phyloP scores from a whole-genome alignment of 352 stramenopile genomes.

The Phytophthora sp. region DNA sequence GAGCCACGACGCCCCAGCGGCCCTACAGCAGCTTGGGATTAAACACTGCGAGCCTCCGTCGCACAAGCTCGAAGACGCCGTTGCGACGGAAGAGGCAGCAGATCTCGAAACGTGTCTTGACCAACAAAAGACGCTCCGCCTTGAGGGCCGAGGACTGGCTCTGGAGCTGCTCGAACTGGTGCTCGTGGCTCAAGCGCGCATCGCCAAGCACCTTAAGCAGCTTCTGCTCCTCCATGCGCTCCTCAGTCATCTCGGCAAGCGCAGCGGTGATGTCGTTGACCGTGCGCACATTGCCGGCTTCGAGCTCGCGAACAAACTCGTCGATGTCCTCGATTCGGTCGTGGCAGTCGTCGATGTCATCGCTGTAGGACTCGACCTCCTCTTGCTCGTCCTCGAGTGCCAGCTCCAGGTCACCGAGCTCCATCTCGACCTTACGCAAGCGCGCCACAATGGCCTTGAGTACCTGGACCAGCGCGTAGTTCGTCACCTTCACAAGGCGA shows the following conservation, averaged over 20 bases:
- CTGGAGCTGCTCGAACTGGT: constrained; percentile 37
- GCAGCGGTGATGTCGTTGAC: constrained; percentile 40
- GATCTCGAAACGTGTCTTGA: constrained; percentile 45
- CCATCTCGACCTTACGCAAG: constrained; percentile 40
- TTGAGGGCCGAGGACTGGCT: constrained; percentile 33
- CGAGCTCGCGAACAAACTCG: constrained; percentile 47
- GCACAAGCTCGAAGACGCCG: constrained; percentile 49
- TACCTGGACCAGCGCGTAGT: constrained; percentile 49
- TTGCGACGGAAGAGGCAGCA: constrained; percentile 51
- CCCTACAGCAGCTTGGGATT: constrained; percentile 43
- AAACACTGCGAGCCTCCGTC: constrained; percentile 38
- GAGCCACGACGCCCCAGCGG: background rate
- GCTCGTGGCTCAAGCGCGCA: constrained; percentile 41
- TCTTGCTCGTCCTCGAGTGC: constrained; percentile 47
- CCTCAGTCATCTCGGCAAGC: constrained; percentile 43
- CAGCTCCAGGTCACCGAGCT: constrained; percentile 41
- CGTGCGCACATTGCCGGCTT: constrained; percentile 37
- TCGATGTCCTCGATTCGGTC: constrained; percentile 52
- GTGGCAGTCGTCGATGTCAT: constrained; percentile 53
- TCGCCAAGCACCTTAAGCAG: constrained; percentile 44
- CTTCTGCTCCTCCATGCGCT: constrained; percentile 48
- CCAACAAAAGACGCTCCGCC: constrained; percentile 37
- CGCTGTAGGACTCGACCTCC: constrained; percentile 47
- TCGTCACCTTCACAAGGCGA: constrained; percentile 48
- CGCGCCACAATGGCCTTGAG: constrained; percentile 43